Base-by-base conservation (phyloP, 2,329 filamentous ascomycete species). In the Cladophialophora exuberans region DNA sequence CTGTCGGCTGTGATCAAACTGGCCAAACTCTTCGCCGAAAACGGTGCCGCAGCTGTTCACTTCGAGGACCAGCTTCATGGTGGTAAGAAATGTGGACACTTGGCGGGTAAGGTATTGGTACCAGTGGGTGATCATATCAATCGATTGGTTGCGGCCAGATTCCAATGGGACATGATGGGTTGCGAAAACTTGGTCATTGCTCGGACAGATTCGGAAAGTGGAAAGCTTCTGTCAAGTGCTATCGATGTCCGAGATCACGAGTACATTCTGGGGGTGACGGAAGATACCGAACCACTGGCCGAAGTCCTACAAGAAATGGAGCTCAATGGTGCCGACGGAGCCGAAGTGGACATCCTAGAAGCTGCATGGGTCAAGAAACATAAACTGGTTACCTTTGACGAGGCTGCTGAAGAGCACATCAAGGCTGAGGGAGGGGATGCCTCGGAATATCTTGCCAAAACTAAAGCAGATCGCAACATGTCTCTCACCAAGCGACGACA, bases 111-210 rank as follows among this genome's bases (percentile, higher is more conserved):
- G 72, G 94, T 97, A 1, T 79, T 99, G 6, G 94, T 97, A 2
- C 93, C 94, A 0, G 85, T 92, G 0, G 89, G 91, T 57, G 94
- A 97, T 71, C 94, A 99, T 76, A 96, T 97, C 79, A 97, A 96
- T 76, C 87, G 94, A 23, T 84, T 99, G 3, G 86, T 91, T 17
- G 92, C 94, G 1, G 86, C 93, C 2, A 86, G 94, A 56, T 97
- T 96, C 76, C 94, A 99, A 69, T 99, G 93, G 93, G 94, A 99
- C 67, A 81, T 97, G 65, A 97, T 99, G 93, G 94, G 93, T 42
- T 86, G 84, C 48, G 94, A 99, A 76, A 97, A 96, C 71, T 81
- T 97, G 3, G 85, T 97, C 36, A 94, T 99, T 69, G 94, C 94
- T 2, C 86, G 94, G 54, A 97, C 94, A 1, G 94, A 99, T 72